Evolutionary conservation across 192 early-diverging fungal species (phyloP), one percentile per base, ranked within the genome.

Genomic region (Chytriomyces sp.): DNA sequence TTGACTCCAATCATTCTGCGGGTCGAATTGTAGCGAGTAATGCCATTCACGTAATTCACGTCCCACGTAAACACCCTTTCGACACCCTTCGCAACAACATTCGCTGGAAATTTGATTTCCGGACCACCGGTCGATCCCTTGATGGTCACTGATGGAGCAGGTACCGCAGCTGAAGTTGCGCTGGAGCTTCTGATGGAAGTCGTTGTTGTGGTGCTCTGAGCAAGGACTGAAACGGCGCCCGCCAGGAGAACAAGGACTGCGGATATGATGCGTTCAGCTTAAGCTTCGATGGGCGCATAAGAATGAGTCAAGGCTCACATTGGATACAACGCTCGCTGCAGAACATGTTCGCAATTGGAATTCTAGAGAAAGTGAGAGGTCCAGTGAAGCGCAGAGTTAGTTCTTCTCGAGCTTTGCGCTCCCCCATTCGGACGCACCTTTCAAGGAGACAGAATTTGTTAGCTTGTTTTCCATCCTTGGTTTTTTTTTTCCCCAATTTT

Each of bases 11-110:
- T 87, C 49, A 76, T 82, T n/a, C 83, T 77, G 6, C 83, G 67
- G 13, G 82, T 49, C n/a, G 23, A 66, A 7, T 88, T 73, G 45
- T 89, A 90, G 83, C 94, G 91, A 13, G 83, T 78, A 46, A 78
- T 81, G 67, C 76, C 76, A 26, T 81, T 66, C n/a, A 85, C 81
- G 69, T 79, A 85, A 45, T 59, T 75, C 28, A 83, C 75, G 18
- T 82, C 67, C 79, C 84, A 84, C 69, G 78, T 77, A 26, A 79
- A 73, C 10, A 77, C 69, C 49, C 92, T 90, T 49, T 67, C 63
- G 44, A 20, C 9, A n/a, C 73, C 73, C 3, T 7, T 24, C 53
- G 53, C 53, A 57, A 20, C 13, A 20, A 57, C 53, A n/a, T 13
- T n/a, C 13, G 53, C 53, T 57, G 53, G 53, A 20, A 57, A 57